A percentile compares a stretch with the other conserved stretches of the same genome.
Conservation (phyloP, 805 yeast genomes). For the Cyberlindnera euphorbiiphila region DNA sequence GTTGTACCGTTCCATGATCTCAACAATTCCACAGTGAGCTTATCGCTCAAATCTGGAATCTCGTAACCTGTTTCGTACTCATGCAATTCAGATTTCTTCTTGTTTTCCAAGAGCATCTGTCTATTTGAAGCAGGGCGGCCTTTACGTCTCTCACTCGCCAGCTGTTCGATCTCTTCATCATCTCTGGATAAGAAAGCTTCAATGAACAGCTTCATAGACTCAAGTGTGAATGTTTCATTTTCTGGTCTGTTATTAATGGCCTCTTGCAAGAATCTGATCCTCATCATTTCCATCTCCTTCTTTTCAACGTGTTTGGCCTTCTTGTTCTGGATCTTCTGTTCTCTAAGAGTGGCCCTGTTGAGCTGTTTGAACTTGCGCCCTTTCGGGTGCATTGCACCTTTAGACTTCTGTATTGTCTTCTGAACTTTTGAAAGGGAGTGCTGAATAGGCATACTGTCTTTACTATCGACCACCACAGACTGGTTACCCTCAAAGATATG, state of each 20-base stretch:
- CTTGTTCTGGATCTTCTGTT: slow-evolving; percentile 58
- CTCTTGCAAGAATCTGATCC: slow-evolving; percentile 58
- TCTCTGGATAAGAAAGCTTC: slow-evolving; percentile 62
- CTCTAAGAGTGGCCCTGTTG: slow-evolving; percentile 83
- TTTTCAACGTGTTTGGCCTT: slow-evolving; percentile 56
- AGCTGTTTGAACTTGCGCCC: slow-evolving; percentile 86
- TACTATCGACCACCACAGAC: too few relatives aligned
- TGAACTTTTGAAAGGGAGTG: slow-evolving; percentile 64
- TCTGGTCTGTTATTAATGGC: slow-evolving; percentile 42
- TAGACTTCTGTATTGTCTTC: slow-evolving; percentile 52
- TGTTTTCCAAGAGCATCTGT: slow-evolving; percentile 63
- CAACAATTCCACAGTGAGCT: slow-evolving; percentile 52
- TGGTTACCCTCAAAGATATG: too few relatives aligned
- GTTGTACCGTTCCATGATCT: slow-evolving; percentile 77
- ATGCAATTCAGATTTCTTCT: slow-evolving; percentile 54
- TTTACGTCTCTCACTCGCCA: slow-evolving; percentile 66
- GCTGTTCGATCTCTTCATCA: slow-evolving; percentile 67
- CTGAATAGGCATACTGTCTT: slow-evolving; percentile 56
- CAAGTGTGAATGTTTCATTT: slow-evolving; percentile 42
- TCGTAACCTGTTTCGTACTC: slow-evolving; percentile 66
- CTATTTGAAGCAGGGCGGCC: slow-evolving; percentile 79
- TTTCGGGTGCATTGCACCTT: slow-evolving; percentile 70
- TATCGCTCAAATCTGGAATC: slow-evolving; percentile 69
- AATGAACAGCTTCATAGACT: slow-evolving; percentile 59
- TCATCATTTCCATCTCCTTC: slow-evolving; percentile 55